Conservation (phyloP, 768 basidiomycete species). For the Boletales sp. region DNA sequence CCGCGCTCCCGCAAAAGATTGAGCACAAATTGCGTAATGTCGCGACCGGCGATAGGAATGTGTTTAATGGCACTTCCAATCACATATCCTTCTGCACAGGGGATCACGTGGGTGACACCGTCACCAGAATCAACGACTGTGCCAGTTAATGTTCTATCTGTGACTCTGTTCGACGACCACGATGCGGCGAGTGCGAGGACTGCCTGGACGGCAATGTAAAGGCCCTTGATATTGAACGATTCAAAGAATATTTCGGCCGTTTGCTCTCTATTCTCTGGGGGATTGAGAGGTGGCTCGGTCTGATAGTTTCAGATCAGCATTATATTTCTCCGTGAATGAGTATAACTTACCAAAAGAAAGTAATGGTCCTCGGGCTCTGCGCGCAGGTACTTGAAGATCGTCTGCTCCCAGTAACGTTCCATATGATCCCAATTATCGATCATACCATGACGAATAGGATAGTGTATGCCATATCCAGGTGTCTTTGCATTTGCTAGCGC, state of each 20-base stretch:
- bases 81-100: slow-evolving; percentile 88
- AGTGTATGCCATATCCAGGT: too few relatives aligned
- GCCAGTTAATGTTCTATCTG: slow-evolving; percentile 90
- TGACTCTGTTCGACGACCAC: slow-evolving; percentile 89
- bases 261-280: slow-evolving; percentile 98
- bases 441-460: too few relatives aligned
- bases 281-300: slow-evolving; percentile 98
- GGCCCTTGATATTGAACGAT: slow-evolving; percentile 97
- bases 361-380: too few relatives aligned
- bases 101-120: slow-evolving; percentile 97
- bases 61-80: slow-evolving; percentile 99
- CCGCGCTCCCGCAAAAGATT: slow-evolving; percentile 95
- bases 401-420: too few relatives aligned
- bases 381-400: too few relatives aligned
- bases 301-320: slow-evolving; percentile 27
- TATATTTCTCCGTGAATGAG: slow-evolving; percentile 29
- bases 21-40: slow-evolving; percentile 69
- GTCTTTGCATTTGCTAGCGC: too few relatives aligned
- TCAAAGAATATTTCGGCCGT: slow-evolving; percentile 99
- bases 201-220: slow-evolving; percentile 98
- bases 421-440: too few relatives aligned
- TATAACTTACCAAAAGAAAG: too few relatives aligned
- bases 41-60: slow-evolving; percentile 96
- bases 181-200: slow-evolving; percentile 97
- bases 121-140: slow-evolving; percentile 99